phyloP scores from a whole-genome alignment of 164 flowering plant species.

The Sedum album region DNA sequence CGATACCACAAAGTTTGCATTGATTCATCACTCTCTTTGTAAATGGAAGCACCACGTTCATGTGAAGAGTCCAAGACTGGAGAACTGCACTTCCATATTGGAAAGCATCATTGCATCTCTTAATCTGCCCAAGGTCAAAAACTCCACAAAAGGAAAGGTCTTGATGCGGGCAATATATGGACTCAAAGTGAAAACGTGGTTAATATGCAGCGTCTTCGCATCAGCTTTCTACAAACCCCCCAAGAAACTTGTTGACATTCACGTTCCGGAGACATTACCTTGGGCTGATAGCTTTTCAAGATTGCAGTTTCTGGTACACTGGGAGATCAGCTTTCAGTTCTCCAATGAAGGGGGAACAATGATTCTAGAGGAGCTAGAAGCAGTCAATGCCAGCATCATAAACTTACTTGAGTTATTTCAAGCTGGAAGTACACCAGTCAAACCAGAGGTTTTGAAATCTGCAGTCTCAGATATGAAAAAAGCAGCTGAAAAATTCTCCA shows the following conservation, averaged over 20 bases:
- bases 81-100: slow-evolving; percentile 34
- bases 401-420: too few relatives aligned
- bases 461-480: neutral
- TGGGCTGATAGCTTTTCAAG: slow-evolving; percentile 35
- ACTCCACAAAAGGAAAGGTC: slow-evolving; percentile 72
- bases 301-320: neutral
- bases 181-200: slow-evolving; percentile 58
- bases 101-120: slow-evolving; percentile 37
- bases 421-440: neutral
- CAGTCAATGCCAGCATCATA: neutral
- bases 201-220: slow-evolving; percentile 53
- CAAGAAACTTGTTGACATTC: slow-evolving; percentile 37
- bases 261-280: slow-evolving; percentile 33
- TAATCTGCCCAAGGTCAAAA: slow-evolving; percentile 57
- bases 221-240: slow-evolving; percentile 58
- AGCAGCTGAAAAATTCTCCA: neutral
- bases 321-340: neutral
- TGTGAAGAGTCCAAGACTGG: slow-evolving; percentile 47
- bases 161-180: slow-evolving; percentile 87
- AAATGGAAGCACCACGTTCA: slow-evolving; percentile 56
- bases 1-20: slow-evolving; percentile 26
- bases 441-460: neutral
- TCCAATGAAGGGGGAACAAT: neutral
- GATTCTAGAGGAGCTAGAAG: neutral
- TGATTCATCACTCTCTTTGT: slow-evolving; percentile 45